Percentiles rank a stretch among this genome's conserved stretches.
Conservation (phyloP, 164 flowering plant species). For the Aristolochia contorta region DNA sequence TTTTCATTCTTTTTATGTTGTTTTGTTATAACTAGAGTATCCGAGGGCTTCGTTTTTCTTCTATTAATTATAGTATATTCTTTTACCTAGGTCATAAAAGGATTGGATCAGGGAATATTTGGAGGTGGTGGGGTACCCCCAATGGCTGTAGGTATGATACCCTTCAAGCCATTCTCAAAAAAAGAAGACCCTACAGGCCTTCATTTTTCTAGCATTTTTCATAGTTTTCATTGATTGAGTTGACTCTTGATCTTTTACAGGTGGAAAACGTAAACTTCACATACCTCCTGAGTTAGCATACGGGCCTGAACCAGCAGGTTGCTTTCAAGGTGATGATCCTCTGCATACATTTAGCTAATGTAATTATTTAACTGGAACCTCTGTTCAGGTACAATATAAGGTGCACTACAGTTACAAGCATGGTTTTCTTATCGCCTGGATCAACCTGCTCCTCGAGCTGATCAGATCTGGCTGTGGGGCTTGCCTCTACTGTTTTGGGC, state of each 20-base stretch:
- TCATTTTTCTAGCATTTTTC: neutral
- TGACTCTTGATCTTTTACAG: constrained; percentile 20
- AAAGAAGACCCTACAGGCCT: too few relatives aligned
- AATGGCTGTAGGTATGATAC: constrained; percentile 63
- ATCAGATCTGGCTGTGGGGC: too few relatives aligned
- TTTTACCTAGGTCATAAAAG: constrained; percentile 49
- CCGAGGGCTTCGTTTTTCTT: neutral
- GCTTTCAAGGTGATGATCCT: constrained; percentile 62
- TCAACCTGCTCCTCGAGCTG: too few relatives aligned
- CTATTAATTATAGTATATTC: neutral
- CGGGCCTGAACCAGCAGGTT: constrained; percentile 97
- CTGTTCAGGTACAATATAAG: too few relatives aligned
- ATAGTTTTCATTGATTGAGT: neutral
- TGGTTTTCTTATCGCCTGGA: too few relatives aligned
- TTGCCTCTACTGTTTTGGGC: too few relatives aligned
- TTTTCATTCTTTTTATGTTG: neutral
- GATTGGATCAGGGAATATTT: constrained; percentile 82
- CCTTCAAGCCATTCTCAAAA: neutral
- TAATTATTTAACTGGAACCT: neutral
- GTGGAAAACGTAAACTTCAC: constrained; percentile 78
- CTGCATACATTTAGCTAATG: neutral
- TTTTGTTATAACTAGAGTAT: neutral
- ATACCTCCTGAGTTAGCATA: constrained; percentile 88
- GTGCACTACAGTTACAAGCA: neutral
- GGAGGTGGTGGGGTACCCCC: constrained; percentile 94